Evolutionary conservation across 108 stramenopile genomes (phyloP).

Genomic region (Pinguiococcus pyrenoidosus): DNA sequence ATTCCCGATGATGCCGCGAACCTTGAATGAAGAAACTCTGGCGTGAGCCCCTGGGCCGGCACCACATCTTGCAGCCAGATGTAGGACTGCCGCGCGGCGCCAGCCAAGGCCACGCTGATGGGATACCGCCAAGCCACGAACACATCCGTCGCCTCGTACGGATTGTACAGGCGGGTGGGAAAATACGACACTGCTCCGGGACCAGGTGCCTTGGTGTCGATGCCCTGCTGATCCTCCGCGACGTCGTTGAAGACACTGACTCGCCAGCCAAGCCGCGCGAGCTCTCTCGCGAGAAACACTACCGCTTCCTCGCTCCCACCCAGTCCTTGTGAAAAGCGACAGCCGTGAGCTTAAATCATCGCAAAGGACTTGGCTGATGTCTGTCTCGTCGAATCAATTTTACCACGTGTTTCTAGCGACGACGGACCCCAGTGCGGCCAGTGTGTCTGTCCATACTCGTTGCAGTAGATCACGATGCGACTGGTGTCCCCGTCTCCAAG

Average conservation of each 20-base stretch:
- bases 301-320: conserved; percentile 47
- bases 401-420: conserved; percentile 6
- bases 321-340: conserved; percentile 6
- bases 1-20: background rate
- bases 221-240: background rate
- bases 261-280: conserved; percentile 24
- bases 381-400: too few relatives aligned
- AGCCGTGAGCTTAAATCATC: too few relatives aligned
- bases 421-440: conserved; percentile 39
- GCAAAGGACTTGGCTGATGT: too few relatives aligned
- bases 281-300: conserved; percentile 24
- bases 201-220: background rate
- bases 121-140: conserved; percentile 46
- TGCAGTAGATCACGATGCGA: conserved; percentile 35
- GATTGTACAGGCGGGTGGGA: conserved; percentile 7
- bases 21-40: background rate
- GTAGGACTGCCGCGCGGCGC: conserved; percentile 7
- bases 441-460: conserved; percentile 43
- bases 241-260: conserved; percentile 29
- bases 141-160: conserved; percentile 18
- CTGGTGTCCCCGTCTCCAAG: too few relatives aligned
- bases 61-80: conserved; percentile 37
- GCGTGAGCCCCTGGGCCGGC: conserved; percentile 2
- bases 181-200: conserved; percentile 1
- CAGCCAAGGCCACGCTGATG: conserved; percentile 27